These are phyloP conservation scores for Coemansia sp. DNA, from an alignment of 192 early-diverging fungal species.

Conservation along the genomic window DNA sequence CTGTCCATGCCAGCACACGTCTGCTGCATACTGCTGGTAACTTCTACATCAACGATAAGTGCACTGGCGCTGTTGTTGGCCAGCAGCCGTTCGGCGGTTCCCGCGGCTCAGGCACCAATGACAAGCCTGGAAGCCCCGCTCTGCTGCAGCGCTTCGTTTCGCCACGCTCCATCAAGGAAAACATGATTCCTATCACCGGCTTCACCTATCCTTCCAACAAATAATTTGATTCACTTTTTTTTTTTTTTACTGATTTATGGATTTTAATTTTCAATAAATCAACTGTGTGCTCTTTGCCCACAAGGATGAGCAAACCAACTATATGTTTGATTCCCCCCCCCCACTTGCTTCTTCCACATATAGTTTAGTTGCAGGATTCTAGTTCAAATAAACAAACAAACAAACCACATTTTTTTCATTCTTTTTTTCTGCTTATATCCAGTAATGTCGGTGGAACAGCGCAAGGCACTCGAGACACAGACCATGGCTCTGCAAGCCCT, in stretches of 20 bases:
- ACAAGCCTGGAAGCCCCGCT: slow-evolving; percentile 90
- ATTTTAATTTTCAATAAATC: background rate
- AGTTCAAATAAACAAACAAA: background rate
- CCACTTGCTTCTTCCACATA: too few relatives aligned
- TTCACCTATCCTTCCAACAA: slow-evolving; percentile 88
- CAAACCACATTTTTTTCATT: background rate
- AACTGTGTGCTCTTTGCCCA: background rate
- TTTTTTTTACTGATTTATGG: background rate
- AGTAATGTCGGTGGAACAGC: slow-evolving; percentile 30
- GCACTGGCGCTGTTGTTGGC: slow-evolving; percentile 95
- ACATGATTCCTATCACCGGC: slow-evolving; percentile 79
- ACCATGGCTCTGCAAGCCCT: slow-evolving; percentile 71
- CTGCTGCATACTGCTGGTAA: slow-evolving; percentile 92
- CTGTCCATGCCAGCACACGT: slow-evolving; percentile 70
- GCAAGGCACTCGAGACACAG: slow-evolving; percentile 67
- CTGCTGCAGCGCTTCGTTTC: slow-evolving; percentile 87
- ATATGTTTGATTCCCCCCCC: too few relatives aligned
- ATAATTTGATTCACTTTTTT: slow-evolving; percentile 14
- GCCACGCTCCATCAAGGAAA: slow-evolving; percentile 95
- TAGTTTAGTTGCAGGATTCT: too few relatives aligned
- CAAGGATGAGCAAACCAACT: background rate
- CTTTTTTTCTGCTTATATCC: slow-evolving; percentile 1
- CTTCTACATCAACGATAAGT: slow-evolving; percentile 99
- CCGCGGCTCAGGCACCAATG: slow-evolving; percentile 95
- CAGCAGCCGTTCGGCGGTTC: slow-evolving; percentile 98